Percentiles rank a stretch among this genome's conserved stretches.
Conservation (phyloP, 371 early-diverging fungal genomes). For the Dichotomocladium elegans region DNA sequence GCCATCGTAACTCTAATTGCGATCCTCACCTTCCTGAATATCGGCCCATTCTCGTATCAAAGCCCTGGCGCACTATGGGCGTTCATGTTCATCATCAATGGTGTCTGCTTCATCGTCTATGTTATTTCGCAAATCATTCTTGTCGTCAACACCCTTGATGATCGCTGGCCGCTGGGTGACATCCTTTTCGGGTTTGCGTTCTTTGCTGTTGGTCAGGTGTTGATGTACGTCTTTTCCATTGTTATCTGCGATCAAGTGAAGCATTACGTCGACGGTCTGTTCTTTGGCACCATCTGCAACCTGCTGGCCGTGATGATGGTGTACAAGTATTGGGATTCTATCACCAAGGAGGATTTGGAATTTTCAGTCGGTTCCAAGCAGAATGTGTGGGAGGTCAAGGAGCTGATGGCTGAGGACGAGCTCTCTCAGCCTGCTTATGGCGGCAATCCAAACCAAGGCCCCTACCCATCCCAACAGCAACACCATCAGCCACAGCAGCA, state of each 20-base stretch:
- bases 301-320: slow-evolving; percentile 95
- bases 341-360: slow-evolving; percentile 94
- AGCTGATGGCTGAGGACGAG: slow-evolving; percentile 51
- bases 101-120: slow-evolving; percentile 75
- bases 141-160: slow-evolving; percentile 87
- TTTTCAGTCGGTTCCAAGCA: slow-evolving; percentile 84
- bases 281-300: slow-evolving; percentile 87
- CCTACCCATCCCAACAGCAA: slow-evolving; percentile 7
- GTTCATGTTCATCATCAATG: slow-evolving; percentile 78
- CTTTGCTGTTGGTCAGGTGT: slow-evolving; percentile 77
- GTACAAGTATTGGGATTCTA: slow-evolving; percentile 97
- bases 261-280: slow-evolving; percentile 93
- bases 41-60: slow-evolving; percentile 54
- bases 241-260: slow-evolving; percentile 77
- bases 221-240: slow-evolving; percentile 66
- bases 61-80: slow-evolving; percentile 75
- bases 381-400: slow-evolving; percentile 89
- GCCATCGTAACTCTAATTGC: slow-evolving; percentile 69
- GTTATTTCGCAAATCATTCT: slow-evolving; percentile 83
- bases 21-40: slow-evolving; percentile 70
- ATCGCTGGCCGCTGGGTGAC: slow-evolving; percentile 93
- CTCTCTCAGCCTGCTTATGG: slow-evolving; percentile 12
- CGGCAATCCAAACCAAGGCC: background rate
- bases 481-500: slow-evolving; percentile 21
- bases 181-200: slow-evolving; percentile 80